Percentiles rank a stretch among this genome's conserved stretches.
These are phyloP conservation scores for Beta lomatogona DNA, from an alignment of 179 eudicot species.

Conservation along the genomic window DNA sequence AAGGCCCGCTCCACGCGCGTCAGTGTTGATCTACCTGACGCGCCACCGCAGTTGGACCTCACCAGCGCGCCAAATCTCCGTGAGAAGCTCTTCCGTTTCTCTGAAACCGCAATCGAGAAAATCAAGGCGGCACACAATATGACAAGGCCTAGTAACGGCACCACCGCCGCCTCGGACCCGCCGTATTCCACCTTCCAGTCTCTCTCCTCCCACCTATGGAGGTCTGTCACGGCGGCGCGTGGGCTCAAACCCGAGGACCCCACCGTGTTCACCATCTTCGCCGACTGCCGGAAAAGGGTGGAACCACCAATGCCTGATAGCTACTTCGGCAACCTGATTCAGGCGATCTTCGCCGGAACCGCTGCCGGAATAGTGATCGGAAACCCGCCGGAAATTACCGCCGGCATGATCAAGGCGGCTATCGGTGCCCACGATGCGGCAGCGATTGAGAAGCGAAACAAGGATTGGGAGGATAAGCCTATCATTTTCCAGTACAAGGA, in stretches of 20 bases:
- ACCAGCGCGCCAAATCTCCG: slow-evolving; percentile 48
- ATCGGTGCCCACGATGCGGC: slow-evolving; percentile 61
- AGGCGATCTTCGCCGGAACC: slow-evolving; percentile 86
- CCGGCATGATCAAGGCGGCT: slow-evolving; percentile 56
- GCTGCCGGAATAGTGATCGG: slow-evolving; percentile 70
- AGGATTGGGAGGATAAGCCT: slow-evolving; percentile 80
- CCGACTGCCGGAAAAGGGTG: slow-evolving; percentile 81
- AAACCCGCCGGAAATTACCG: slow-evolving; percentile 63
- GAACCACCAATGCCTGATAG: slow-evolving; percentile 91
- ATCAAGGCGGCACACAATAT: slow-evolving; percentile 59
- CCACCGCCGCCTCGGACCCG: slow-evolving; percentile 38
- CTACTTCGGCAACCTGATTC: slow-evolving; percentile 94
- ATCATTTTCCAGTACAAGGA: slow-evolving; percentile 83
- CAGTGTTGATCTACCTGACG: slow-evolving; percentile 64
- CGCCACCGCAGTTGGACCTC: slow-evolving; percentile 36
- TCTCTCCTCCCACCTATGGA: slow-evolving; percentile 85
- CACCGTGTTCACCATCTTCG: slow-evolving; percentile 84
- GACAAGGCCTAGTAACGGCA: slow-evolving; percentile 18
- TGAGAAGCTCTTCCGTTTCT: slow-evolving; percentile 73
- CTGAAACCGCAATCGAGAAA: slow-evolving; percentile 42
- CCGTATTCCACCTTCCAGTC: slow-evolving; percentile 85
- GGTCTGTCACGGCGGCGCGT: slow-evolving; percentile 79
- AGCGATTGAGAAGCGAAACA: slow-evolving; percentile 60
- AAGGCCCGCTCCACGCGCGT: slow-evolving; percentile 81
- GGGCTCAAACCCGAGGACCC: slow-evolving; percentile 71